These are phyloP conservation scores for Solanum aculeatissimum DNA, from an alignment of 305 asterid species.

Conservation along the genomic window DNA sequence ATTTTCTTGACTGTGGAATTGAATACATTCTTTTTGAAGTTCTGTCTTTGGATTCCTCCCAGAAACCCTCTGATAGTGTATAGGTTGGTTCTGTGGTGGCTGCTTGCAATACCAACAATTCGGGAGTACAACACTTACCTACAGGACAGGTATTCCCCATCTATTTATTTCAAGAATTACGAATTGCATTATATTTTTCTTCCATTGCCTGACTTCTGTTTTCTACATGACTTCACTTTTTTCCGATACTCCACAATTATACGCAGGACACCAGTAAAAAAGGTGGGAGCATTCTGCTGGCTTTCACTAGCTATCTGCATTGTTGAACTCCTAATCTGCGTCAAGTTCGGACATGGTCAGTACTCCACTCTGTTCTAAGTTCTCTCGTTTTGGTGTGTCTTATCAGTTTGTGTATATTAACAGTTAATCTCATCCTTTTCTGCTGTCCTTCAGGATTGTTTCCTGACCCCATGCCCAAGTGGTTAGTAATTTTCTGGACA, in stretches of 20 bases:
- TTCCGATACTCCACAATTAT: neutral
- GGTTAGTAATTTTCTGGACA: conserved; percentile 76
- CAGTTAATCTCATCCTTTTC: neutral
- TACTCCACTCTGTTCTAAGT: neutral
- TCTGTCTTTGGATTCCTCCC: conserved; percentile 97
- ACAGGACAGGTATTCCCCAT: conserved; percentile 61
- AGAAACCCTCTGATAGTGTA: conserved; percentile 71
- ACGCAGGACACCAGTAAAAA: conserved; percentile 60
- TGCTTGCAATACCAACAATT: conserved; percentile 85
- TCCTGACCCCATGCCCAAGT: conserved; percentile 66
- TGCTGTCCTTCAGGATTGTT: conserved; percentile 47
- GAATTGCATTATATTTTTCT: neutral
- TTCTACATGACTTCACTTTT: neutral
- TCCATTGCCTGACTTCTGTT: neutral
- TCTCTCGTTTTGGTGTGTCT: neutral
- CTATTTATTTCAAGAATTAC: neutral
- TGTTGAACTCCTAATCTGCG: conserved; percentile 83
- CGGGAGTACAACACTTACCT: conserved; percentile 92
- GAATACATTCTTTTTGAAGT: conserved; percentile 88
- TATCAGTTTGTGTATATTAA: neutral
- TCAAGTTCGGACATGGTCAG: conserved; percentile 89
- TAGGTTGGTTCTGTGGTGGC: conserved; percentile 94
- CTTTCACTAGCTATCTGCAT: conserved; percentile 92
- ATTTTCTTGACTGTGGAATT: conserved; percentile 88
- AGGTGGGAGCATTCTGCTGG: conserved; percentile 95